Conservation (phyloP, 345 rosid species). For the Physaria fendleri region DNA sequence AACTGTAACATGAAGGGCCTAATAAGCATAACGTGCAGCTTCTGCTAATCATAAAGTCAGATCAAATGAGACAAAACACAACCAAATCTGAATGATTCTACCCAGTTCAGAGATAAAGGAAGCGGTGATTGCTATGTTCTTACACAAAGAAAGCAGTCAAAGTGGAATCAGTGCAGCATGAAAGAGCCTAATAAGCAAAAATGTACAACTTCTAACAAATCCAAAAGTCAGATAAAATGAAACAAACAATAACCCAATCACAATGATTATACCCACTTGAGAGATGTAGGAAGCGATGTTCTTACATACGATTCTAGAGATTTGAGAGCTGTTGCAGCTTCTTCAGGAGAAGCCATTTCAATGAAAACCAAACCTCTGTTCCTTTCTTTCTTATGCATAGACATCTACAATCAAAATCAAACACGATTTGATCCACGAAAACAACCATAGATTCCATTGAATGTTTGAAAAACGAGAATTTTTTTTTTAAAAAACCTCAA, state of each 20-base stretch:
- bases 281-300: neutral
- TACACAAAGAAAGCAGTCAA: constrained; percentile 36
- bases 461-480: neutral
- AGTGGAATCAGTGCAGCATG: neutral
- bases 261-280: neutral
- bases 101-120: neutral
- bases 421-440: neutral
- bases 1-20: neutral
- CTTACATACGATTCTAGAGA: constrained; percentile 58
- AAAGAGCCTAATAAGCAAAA: neutral
- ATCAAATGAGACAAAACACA: neutral
- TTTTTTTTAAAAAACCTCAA: constrained; percentile 57
- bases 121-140: neutral
- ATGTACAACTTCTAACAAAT: neutral
- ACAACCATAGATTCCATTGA: neutral
- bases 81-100: neutral
- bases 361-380: constrained; percentile 80
- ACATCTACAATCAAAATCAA: constrained; percentile 43
- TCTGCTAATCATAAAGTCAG: neutral
- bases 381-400: constrained; percentile 61
- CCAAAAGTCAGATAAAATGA: neutral
- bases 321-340: constrained; percentile 53
- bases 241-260: neutral
- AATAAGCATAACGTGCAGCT: neutral
- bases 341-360: constrained; percentile 68